Evolutionary conservation across 495 filamentous ascomycete genomes (phyloP), one percentile per base, ranked within the genome.

Genomic region (Xanthoparmelia taractica): DNA sequence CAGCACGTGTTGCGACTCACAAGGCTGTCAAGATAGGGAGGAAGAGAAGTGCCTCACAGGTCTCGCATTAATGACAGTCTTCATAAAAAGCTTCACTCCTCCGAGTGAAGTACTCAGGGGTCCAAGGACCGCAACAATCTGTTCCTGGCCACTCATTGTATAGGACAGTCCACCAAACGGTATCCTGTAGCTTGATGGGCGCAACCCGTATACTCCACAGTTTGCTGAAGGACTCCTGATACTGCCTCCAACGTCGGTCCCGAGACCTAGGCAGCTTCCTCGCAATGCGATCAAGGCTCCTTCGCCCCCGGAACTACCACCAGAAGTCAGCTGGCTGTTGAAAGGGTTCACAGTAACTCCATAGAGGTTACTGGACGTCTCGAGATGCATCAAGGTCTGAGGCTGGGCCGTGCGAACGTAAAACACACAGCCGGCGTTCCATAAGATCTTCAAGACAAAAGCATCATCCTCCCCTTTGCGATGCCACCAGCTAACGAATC

Each of bases 51-150:
- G n/a, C n/a, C n/a, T n/a, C n/a, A n/a, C n/a, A 0, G 87, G 84
- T 66, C 85, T 79, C 20, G 77, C 77, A 41, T 79, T 77, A 56
- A 88, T 68, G 17, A 87, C 73, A 0, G 77, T 78, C 58, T 78
- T 79, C 66, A 86, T 85, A 68, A 91, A 90, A 1, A 89, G 66
- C 50, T 81, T 83, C 4, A 88, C 69, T 57, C 86, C 88, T 25
- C 80, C 82, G 3, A 91, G 72, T 54, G 78, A 82, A 1, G 78
- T 80, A 47, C 79, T 82, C 48, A 92, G 68, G 0, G 88, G 88
- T 0, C 89, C 88, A 37, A 84, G 76, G 1, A 83, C 81, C 0
- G 80, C 76, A 11, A 82, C 70, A 40, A 92, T 84, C 5, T 81
- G 74, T 69, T 90, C 86, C 25, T 82, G 74, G 0, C 84, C 83